phyloP scores from a whole-genome alignment of 768 basidiomycete genomes.

The Paxillus ammoniavirescens region DNA sequence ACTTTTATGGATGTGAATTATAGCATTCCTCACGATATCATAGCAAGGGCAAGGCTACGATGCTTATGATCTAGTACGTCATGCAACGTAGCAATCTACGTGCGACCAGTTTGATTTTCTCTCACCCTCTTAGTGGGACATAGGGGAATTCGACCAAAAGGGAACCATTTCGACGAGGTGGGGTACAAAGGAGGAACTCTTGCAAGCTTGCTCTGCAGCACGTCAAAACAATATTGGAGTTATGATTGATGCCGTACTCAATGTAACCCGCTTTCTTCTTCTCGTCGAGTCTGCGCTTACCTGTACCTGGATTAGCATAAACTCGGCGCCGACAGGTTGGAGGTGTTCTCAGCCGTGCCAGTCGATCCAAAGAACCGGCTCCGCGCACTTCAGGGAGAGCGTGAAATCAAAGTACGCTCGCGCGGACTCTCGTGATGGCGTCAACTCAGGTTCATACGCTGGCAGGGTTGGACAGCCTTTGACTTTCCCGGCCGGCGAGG shows the following conservation, averaged over 20 bases:
- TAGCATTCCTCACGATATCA: constrained; percentile 5
- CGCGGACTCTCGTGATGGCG: background rate
- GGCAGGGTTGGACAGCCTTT: constrained; percentile 83
- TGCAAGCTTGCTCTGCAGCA: constrained; percentile 68
- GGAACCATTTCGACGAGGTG: constrained; percentile 73
- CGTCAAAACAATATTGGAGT: constrained; percentile 68
- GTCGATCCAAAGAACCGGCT: constrained; percentile 70
- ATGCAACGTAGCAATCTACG: background rate
- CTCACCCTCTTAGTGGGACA: constrained; percentile 64
- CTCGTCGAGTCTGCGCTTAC: constrained; percentile 5
- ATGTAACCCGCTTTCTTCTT: constrained; percentile 46
- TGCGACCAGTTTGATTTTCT: background rate
- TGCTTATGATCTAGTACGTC: constrained; percentile 75
- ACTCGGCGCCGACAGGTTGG: constrained; percentile 77
- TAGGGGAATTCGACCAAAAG: constrained; percentile 83
- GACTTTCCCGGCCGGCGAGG: constrained; percentile 75
- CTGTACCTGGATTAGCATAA: constrained; percentile 55
- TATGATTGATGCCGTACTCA: constrained; percentile 85
- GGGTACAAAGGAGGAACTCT: constrained; percentile 82
- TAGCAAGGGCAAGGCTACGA: constrained; percentile 80
- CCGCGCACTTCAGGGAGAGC: constrained; percentile 52
- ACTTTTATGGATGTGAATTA: background rate
- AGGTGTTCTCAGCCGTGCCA: constrained; percentile 66
- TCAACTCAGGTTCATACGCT: constrained; percentile 1
- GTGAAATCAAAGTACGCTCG: constrained; percentile 62